Evolutionary conservation across 2,329 filamentous ascomycete genomes (phyloP), one percentile per base, ranked within the genome.

Genomic region (Colletotrichum eleusines): DNA sequence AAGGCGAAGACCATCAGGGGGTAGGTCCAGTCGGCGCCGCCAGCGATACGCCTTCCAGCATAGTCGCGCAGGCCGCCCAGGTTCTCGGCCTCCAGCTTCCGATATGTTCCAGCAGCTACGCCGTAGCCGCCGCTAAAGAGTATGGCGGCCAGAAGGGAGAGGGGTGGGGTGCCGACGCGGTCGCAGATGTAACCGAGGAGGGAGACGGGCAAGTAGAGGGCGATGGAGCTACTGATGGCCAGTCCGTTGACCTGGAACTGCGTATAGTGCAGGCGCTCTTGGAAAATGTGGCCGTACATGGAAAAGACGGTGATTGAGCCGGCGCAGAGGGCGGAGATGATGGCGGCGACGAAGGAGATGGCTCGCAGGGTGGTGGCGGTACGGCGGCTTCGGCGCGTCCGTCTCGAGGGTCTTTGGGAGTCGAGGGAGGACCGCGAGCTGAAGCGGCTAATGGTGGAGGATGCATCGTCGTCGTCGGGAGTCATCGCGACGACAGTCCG

Each of bases 301-400:
- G 94, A 97, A 84, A 96, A 99, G 59, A 94, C 93, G 60, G 94
- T 94, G 77, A 98, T 94, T 76, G 94, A 97, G 72, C 95, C 96
- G 38, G 94, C 95, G 79, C 93, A 96, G 40, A 98, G 87, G 18
- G 88, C 84, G 20, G 85, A 85, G 20, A 89, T 73, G 38, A 90
- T 84, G 35, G 89, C 85, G 28, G 84, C 83, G 35, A 85, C 73
- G 76, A 90, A 89, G 66, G 89, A 85, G 55, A 87, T 66, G 74
- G 80, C 73, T 68, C 84, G 85, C 38, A 76, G 64, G 42, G 78
- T 76, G 65, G 79, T 82, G 61, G 74, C 75, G 42, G 69, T 50
- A 28, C 65, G 69, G 55, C 67, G 73, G 71, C 65, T 68, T 16
- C 28, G 62, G 28, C 50, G 64, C 28, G 63, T 69, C 23, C 70